Conservation (phyloP, 169 alveolate species). For the Cryptosporidium muris region DNA sequence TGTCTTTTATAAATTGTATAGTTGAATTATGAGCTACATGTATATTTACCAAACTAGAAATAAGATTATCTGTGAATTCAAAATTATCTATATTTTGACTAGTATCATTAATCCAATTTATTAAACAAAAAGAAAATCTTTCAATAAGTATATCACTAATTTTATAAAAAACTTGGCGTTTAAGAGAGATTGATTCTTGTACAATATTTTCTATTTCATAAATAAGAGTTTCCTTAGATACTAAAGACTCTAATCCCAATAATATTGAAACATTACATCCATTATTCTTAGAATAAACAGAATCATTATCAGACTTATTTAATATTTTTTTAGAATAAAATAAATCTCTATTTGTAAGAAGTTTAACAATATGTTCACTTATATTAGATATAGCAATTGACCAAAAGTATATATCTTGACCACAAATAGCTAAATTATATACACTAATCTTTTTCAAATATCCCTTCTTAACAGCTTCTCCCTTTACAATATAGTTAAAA, state of each 20-base stretch:
- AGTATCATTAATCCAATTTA: background rate
- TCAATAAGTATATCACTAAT: slow-evolving; percentile 13
- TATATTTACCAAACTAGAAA: background rate
- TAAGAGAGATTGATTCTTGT: no score
- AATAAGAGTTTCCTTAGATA: no score
- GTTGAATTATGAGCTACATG: background rate
- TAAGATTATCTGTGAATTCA: background rate
- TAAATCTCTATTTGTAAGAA: background rate
- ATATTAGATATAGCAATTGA: slow-evolving; percentile 23
- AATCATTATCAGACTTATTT: background rate
- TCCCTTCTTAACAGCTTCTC: slow-evolving; percentile 2
- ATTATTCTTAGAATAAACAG: no score
- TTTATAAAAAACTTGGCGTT: no score
- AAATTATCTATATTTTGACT: background rate
- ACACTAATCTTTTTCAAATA: slow-evolving; percentile 15
- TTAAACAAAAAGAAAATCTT: slow-evolving; percentile 1
- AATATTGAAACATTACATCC: no score
- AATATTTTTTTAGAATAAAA: slow-evolving; percentile 6
- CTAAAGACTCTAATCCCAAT: no score
- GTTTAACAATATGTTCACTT: slow-evolving; percentile 5
- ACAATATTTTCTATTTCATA: no score
- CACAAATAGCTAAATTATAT: slow-evolving; percentile 30
- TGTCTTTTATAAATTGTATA: slow-evolving; percentile 23
- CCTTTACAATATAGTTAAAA: slow-evolving; percentile 23
- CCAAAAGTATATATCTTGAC: slow-evolving; percentile 63